Percentiles rank a stretch among this genome's conserved stretches.
Evolutionary conservation across 352 stramenopile genomes (phyloP).

Genomic region (Globisporangium parvum): DNA sequence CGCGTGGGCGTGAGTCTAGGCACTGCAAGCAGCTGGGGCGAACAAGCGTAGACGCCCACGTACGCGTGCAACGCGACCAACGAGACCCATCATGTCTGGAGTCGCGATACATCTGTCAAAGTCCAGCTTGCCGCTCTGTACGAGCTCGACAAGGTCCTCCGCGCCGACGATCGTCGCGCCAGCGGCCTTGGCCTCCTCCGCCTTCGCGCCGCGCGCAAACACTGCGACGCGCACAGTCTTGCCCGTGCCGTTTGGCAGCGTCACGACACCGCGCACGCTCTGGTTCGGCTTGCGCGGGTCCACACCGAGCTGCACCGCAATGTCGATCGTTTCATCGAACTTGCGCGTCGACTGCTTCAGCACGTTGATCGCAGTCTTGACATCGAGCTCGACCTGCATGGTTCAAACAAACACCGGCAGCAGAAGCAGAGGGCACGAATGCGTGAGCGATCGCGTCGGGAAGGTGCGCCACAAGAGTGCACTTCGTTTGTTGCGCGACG

Average conservation of each 20-base stretch:
- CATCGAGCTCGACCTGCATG: conserved; percentile 42
- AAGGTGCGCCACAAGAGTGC: not conserved
- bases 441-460: not conserved
- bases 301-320: conserved; percentile 79
- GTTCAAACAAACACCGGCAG: no score
- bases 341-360: conserved; percentile 70
- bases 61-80: conserved; percentile 89
- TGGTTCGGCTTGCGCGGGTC: conserved; percentile 87
- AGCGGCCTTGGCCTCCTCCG: conserved; percentile 85
- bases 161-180: conserved; percentile 87
- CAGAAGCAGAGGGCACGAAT: not conserved
- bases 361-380: conserved; percentile 45
- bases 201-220: conserved; percentile 86
- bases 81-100: conserved; percentile 89
- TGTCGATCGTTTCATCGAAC: conserved; percentile 86
- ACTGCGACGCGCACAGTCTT: conserved; percentile 88
- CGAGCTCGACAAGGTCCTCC: conserved; percentile 86
- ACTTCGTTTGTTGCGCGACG: not conserved
- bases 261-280: conserved; percentile 82
- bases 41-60: conserved; percentile 4
- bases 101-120: conserved; percentile 92
- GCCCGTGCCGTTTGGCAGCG: conserved; percentile 80
- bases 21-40: not conserved
- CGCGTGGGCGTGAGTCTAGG: no score
- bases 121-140: conserved; percentile 87